Evolutionary conservation across 768 basidiomycete genomes (phyloP).

Genomic region (Clitopilus passeckerianus): DNA sequence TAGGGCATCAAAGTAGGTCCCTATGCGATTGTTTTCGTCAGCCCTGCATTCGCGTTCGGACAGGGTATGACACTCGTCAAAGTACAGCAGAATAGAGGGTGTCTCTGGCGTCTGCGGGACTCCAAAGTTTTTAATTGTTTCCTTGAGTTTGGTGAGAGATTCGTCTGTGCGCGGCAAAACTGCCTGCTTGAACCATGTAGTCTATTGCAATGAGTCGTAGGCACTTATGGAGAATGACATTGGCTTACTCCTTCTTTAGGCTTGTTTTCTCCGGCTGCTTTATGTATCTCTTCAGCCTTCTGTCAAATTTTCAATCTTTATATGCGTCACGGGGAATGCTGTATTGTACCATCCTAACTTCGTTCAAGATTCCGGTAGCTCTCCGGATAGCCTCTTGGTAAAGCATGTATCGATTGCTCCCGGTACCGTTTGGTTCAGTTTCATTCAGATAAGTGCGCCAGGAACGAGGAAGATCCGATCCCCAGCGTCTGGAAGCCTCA

Average conservation of each 20-base stretch:
- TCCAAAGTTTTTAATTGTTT: background rate
- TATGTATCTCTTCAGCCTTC: too few species aligned
- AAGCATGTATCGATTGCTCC: background rate
- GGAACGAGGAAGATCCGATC: background rate
- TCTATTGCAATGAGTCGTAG: too few species aligned
- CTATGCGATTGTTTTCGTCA: background rate
- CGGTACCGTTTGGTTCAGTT: background rate
- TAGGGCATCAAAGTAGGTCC: background rate
- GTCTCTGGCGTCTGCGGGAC: background rate
- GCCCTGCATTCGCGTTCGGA: background rate
- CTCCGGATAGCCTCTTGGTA: background rate
- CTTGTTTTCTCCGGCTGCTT: too few species aligned
- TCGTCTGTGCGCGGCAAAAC: background rate
- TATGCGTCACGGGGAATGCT: too few species aligned
- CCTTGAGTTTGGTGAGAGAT: background rate
- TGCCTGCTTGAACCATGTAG: too few species aligned
- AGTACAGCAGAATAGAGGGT: background rate
- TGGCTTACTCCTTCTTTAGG: too few species aligned
- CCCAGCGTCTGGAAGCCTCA: background rate
- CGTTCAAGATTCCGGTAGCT: too few species aligned
- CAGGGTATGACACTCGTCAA: background rate
- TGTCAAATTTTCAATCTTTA: too few species aligned
- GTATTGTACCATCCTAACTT: too few species aligned
- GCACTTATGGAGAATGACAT: too few species aligned
- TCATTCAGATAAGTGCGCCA: background rate